Evolutionary conservation across 441 rosid genomes (phyloP), one percentile per base, ranked within the genome.

Genomic region (Pelargonium fulgidum): DNA sequence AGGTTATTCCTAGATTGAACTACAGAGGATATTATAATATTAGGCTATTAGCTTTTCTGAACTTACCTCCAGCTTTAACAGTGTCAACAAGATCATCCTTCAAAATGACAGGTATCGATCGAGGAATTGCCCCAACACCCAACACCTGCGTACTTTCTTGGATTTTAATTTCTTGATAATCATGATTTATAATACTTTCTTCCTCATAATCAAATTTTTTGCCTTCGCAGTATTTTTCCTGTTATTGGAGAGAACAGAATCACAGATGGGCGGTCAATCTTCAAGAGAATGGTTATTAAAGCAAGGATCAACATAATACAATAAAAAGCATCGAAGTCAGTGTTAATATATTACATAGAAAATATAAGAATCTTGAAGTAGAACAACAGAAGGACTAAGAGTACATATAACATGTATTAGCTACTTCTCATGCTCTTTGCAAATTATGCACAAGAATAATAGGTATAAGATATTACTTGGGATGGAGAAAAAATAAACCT

Each of bases 121-220:
- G 91, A 69, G 99, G 99, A 78, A 94, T 90, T 73, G 90, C 96
- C 68, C 99, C 99, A 78, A 94, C 98, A 66, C 90, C 97, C 80
- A 94, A 74, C 17, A 90, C 83, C 76, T 94, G 98, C 5, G 96
- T 87, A 66, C 88, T 90, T 81, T 94, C 99, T 86, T 94, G 99
- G 74, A 94, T 83, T 84, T 94, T 94, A 73, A 92, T 85, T 86
- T 94, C 98, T 78, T 92, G 98, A 78, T 90, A 94, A 76, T 94
- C 99, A 66, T 94, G 98, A 76, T 91, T 83, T 65, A 83, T 72
- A 62, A 82, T 81, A 48, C 91, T 85, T 72, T 86, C 89, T 39
- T 89, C 96, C 13, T 91, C 75, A 50, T 78, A 82, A 68, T 85
- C 88, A 73, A 94, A 94, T 66, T 76, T 84, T 68, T 80, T 81